Evolutionary conservation across 2,329 filamentous ascomycete genomes (phyloP).

Genomic region (Grosmannia huntii): DNA sequence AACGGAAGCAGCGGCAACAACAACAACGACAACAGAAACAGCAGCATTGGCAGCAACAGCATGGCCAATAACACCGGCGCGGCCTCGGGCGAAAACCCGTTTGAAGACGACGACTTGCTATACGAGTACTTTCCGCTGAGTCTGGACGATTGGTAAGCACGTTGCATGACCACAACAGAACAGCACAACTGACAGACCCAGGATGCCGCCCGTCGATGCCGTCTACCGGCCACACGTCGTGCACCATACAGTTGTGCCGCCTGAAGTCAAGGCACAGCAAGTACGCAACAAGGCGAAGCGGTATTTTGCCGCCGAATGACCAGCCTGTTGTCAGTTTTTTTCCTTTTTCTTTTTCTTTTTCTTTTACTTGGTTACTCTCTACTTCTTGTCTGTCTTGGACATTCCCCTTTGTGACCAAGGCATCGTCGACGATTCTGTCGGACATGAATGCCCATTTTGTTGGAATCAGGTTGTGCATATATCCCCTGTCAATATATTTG

Average conservation of each 20-base stretch:
- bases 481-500: not conserved
- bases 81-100: constrained; percentile 38
- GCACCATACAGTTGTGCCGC: constrained; percentile 66
- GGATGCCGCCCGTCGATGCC: constrained; percentile 79
- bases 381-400: not conserved
- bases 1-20: constrained; percentile 6
- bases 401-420: not conserved
- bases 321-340: not conserved
- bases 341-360: not conserved
- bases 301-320: constrained; percentile 58
- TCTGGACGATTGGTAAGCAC: constrained; percentile 65
- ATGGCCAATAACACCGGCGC: constrained; percentile 17
- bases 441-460: no score
- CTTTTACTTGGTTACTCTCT: not conserved
- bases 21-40: constrained; percentile 15
- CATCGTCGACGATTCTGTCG: no score
- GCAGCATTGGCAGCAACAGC: not conserved
- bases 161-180: not conserved
- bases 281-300: constrained; percentile 54
- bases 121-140: constrained; percentile 94
- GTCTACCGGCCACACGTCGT: constrained; percentile 88
- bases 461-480: no score
- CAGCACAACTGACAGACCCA: constrained; percentile 13
- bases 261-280: constrained; percentile 57
- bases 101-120: constrained; percentile 69